Evolutionary conservation across 768 basidiomycete genomes (phyloP), one percentile per base, ranked within the genome.

Genomic region (Boletus subcaerulescens): DNA sequence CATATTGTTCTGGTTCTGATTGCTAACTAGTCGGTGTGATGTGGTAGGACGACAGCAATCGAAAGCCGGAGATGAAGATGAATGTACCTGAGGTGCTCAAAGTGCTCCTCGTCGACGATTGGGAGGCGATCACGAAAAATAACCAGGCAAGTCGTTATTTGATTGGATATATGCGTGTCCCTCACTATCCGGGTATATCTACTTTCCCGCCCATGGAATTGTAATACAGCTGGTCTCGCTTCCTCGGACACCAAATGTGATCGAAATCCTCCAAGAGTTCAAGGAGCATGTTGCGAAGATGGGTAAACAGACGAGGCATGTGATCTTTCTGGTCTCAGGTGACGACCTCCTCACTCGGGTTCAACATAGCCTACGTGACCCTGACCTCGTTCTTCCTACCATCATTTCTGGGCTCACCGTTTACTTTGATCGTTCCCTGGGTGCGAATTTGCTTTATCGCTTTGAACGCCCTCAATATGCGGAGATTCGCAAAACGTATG

Each of bases 61-160:
- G 84, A 69, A 85, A 89, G 60, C 88, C 91, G 1, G 95, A 98
- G 65, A 86, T 98, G 80, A 93, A 91, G 73, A 77, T 99, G 47
- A 82, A 77, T 55, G 86, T 97, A 5, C 97, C 96, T 0, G 97
- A 98, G 63, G 70, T 81, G n/a, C 79, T 98, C 58, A 98, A 97
- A 70, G 80, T 85, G 31, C 79, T 89, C 45, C 78, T 99, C 36
- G 94, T 98, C 3, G 94, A 98, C 65, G 97, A 98, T 62, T 99
- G 97, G 97, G 96, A 98, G 72, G 84, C 87, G 5, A 86, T 98
- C 38, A 98, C 97, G 50, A 98, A 97, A 76, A 91, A 94, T 67
- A 85, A 86, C 61, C 90, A 93, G 82, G 96, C 89, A 55, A 26
- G 72, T 58, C 39, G 45, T 41, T 17, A 20, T 42, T 39, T 41